phyloP scores from a whole-genome alignment of 768 basidiomycete genomes.

The Lactifluus pinguis region DNA sequence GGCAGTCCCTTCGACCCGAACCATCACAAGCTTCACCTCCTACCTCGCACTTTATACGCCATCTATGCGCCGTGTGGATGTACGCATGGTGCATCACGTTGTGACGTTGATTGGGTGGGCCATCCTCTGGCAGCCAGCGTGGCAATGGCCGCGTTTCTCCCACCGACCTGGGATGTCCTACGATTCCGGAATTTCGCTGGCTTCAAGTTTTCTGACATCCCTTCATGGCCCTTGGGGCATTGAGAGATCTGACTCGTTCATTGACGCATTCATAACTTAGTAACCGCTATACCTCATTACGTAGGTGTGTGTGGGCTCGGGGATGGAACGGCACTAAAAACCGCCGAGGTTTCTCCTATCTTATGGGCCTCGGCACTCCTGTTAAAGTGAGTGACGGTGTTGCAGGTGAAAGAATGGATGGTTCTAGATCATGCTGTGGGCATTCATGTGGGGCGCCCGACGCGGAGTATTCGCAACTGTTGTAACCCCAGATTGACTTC shows the following conservation, averaged over 20 bases:
- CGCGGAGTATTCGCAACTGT: not conserved
- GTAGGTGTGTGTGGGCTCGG: conserved; percentile 52
- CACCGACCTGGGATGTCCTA: conserved; percentile 29
- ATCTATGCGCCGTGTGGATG: not conserved
- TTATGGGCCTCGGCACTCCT: conserved; percentile 45
- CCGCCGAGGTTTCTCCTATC: conserved; percentile 44
- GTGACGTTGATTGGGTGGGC: not conserved
- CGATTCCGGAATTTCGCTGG: conserved; percentile 31
- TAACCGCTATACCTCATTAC: conserved; percentile 51
- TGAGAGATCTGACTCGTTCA: conserved; percentile 41
- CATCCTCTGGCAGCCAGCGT: conserved; percentile 1
- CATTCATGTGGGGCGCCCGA: conserved; percentile 32
- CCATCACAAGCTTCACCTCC: too few relatives aligned
- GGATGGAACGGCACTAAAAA: conserved; percentile 37
- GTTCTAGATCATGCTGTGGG: conserved; percentile 44
- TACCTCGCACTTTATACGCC: not conserved
- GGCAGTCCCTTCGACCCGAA: not conserved
- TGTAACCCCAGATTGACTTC: not conserved
- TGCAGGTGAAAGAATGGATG: conserved; percentile 37
- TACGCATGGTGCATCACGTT: not conserved
- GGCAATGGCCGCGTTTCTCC: conserved; percentile 29
- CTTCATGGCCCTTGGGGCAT: conserved; percentile 29
- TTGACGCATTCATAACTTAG: conserved; percentile 54
- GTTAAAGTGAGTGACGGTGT: conserved; percentile 37
- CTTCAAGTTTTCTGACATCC: conserved; percentile 23